phyloP scores from a whole-genome alignment of 306 rosid genomes.

The Cucurbita argyrosperma region DNA sequence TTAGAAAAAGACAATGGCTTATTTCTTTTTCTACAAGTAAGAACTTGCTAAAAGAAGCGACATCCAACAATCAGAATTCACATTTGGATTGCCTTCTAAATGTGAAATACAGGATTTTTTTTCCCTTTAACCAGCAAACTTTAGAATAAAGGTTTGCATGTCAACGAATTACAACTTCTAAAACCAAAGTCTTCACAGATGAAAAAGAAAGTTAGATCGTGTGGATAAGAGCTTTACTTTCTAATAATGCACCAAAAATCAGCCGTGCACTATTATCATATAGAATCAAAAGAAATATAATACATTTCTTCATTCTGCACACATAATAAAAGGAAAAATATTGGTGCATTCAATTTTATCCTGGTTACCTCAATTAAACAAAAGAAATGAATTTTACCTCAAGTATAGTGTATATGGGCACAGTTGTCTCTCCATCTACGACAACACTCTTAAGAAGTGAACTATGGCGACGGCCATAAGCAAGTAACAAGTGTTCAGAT shows the following conservation, averaged over 20 bases:
- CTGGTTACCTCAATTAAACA: neutral
- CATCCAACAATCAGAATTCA: neutral
- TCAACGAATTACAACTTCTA: neutral
- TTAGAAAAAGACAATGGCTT: neutral
- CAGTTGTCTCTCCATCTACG: constrained; percentile 85
- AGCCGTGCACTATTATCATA: neutral
- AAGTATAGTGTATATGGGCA: constrained; percentile 87
- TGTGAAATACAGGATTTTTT: neutral
- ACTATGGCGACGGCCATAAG: constrained; percentile 50
- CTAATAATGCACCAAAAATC: neutral
- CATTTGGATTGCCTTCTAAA: neutral
- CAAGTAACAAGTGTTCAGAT: constrained; percentile 46
- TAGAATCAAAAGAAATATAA: neutral
- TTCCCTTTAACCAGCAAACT: neutral
- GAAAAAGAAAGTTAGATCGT: neutral
- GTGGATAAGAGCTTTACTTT: neutral
- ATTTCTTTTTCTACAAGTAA: too few relatives aligned
- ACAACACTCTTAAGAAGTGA: constrained; percentile 72
- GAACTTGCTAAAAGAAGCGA: too few relatives aligned
- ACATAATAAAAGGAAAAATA: neutral
- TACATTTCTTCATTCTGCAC: neutral
- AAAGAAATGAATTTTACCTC: constrained; percentile 40
- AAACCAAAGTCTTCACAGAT: neutral
- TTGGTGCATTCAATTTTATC: neutral
- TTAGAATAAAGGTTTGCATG: neutral